Percentiles rank a stretch among this genome's conserved stretches.
These are phyloP conservation scores for Claviceps pusilla DNA, from an alignment of 2,329 filamentous ascomycete species.

Conservation along the genomic window DNA sequence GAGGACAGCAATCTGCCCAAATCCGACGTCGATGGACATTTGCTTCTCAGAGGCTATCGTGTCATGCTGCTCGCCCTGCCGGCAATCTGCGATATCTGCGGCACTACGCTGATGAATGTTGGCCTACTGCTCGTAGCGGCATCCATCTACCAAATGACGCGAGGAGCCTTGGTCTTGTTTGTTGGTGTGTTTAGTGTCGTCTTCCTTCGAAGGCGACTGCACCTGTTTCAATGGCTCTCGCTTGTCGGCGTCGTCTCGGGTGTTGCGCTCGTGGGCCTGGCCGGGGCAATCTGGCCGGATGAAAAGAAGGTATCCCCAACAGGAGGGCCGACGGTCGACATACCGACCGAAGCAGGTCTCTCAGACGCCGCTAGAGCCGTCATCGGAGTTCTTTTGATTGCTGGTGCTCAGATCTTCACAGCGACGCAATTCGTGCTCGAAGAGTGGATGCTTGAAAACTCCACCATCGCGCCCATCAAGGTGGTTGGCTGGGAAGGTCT, in stretches of 20 bases:
- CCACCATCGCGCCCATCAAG: conserved; percentile 58
- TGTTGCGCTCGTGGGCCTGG: conserved; percentile 78
- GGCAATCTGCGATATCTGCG: conserved; percentile 83
- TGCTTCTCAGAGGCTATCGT: conserved; percentile 54
- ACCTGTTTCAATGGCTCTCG: conserved; percentile 83
- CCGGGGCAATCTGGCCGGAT: conserved; percentile 67
- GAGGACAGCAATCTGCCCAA: conserved; percentile 8
- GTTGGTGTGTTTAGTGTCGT: conserved; percentile 90
- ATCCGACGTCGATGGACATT: conserved; percentile 38
- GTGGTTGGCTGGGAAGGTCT: conserved; percentile 94
- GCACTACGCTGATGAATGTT: conserved; percentile 94
- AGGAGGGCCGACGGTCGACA: conserved; percentile 15
- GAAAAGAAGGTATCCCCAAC: conserved; percentile 31
- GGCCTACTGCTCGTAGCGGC: conserved; percentile 86
- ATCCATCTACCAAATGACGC: conserved; percentile 97
- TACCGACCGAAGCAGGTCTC: conserved; percentile 24
- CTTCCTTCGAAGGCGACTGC: conserved; percentile 67
- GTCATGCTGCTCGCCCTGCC: conserved; percentile 68
- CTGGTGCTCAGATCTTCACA: conserved; percentile 89
- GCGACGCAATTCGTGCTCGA: conserved; percentile 92
- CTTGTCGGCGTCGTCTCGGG: conserved; percentile 76
- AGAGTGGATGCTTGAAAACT: conserved; percentile 69
- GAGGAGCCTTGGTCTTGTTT: conserved; percentile 86
- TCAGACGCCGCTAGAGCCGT: conserved; percentile 38
- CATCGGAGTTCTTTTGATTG: conserved; percentile 78